These are phyloP conservation scores for Oropetium thomaeum DNA, from an alignment of 176 grass and related monocot species.

Conservation along the genomic window DNA sequence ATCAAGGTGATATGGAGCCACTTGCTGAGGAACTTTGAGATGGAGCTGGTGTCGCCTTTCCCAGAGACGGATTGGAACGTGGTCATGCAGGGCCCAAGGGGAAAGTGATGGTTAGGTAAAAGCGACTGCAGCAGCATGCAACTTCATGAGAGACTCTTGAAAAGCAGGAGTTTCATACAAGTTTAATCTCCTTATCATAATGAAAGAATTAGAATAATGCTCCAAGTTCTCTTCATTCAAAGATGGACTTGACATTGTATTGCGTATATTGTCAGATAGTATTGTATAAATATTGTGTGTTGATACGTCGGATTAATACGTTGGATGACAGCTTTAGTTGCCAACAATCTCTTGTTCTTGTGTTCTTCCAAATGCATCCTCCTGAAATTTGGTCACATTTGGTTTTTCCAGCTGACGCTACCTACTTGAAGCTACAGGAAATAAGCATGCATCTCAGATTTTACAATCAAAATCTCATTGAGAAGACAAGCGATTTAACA, in stretches of 20 bases:
- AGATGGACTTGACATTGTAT: not conserved
- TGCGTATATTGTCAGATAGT: not conserved
- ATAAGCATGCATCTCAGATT: too few species aligned
- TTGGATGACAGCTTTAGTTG: not conserved
- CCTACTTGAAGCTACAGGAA: too few species aligned
- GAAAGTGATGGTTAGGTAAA: conserved; percentile 60
- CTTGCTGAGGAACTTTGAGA: conserved; percentile 64
- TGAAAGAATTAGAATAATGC: too few species aligned
- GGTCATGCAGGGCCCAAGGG: conserved; percentile 67
- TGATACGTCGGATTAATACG: too few species aligned
- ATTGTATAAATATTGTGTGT: too few species aligned
- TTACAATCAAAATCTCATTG: too few species aligned
- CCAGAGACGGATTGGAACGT: conserved; percentile 58
- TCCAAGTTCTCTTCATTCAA: too few species aligned
- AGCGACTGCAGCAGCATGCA: conserved; percentile 19
- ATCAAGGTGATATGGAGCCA: conserved; percentile 83
- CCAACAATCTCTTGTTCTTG: not conserved
- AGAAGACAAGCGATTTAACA: too few species aligned
- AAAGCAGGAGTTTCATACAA: not conserved
- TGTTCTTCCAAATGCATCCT: not conserved
- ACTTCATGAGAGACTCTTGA: not conserved
- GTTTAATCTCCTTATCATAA: too few species aligned
- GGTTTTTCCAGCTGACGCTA: not conserved
- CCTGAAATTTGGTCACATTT: not conserved
- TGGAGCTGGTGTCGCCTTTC: conserved; percentile 66